phyloP scores from a whole-genome alignment of 2,329 filamentous ascomycete species.

The Botryotinia calthae region DNA sequence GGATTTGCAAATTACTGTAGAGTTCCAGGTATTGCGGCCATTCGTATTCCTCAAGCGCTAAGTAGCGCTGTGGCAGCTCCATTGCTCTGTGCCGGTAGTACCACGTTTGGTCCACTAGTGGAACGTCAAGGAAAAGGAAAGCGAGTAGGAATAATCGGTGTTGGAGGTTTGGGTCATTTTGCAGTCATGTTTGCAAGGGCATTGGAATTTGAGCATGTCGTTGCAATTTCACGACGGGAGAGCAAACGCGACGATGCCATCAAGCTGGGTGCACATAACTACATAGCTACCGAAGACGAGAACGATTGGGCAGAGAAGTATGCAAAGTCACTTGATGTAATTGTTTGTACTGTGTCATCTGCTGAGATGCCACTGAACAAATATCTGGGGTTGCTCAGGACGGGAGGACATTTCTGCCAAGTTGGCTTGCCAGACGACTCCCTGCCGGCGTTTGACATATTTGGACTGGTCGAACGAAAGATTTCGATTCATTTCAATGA shows the following conservation, averaged over 20 bases:
- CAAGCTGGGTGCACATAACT: constrained; percentile 59
- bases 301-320: constrained; percentile 59
- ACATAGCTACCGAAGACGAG: constrained; percentile 51
- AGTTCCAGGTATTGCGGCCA: constrained; percentile 56
- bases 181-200: constrained; percentile 69
- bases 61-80: constrained; percentile 55
- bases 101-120: constrained; percentile 66
- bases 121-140: constrained; percentile 69
- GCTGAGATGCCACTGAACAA: constrained; percentile 60
- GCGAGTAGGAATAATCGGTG: constrained; percentile 64
- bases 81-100: constrained; percentile 76
- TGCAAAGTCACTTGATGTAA: constrained; percentile 53
- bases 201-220: constrained; percentile 63
- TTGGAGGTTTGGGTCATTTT: constrained; percentile 69
- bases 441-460: constrained; percentile 53
- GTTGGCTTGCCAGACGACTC: constrained; percentile 63
- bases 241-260: constrained; percentile 58
- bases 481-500: constrained; percentile 45
- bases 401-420: constrained; percentile 61
- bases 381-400: constrained; percentile 59
- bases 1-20: constrained; percentile 48
- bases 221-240: constrained; percentile 60
- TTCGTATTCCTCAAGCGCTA: constrained; percentile 54
- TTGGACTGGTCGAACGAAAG: constrained; percentile 56
- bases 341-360: constrained; percentile 56